phyloP scores from a whole-genome alignment of 352 stramenopile genomes.

The Globisporangium canariense region DNA sequence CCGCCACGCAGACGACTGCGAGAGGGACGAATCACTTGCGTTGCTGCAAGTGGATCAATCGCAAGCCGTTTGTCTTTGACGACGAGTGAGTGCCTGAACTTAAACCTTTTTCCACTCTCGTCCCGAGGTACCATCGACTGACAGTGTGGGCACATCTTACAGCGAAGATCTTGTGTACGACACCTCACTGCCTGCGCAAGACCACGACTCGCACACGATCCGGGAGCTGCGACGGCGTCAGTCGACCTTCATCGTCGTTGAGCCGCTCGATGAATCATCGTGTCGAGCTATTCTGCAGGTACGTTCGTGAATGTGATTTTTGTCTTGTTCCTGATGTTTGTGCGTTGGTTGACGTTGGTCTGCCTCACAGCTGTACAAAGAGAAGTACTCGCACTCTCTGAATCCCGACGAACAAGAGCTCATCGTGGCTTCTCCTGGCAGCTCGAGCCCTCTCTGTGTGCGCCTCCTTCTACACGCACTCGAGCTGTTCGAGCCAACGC shows the following conservation, averaged over 20 bases:
- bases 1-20: conserved; percentile 38
- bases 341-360: background rate
- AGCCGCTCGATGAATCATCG: conserved; percentile 62
- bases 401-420: conserved; percentile 37
- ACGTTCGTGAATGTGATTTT: background rate
- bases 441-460: conserved; percentile 66
- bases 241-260: conserved; percentile 57
- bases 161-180: conserved; percentile 73
- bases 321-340: background rate
- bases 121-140: background rate
- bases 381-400: conserved; percentile 22
- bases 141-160: background rate
- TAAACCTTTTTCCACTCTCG: background rate
- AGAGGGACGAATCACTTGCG: conserved; percentile 30
- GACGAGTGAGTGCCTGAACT: conserved; percentile 36
- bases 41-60: conserved; percentile 36
- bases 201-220: conserved; percentile 66
- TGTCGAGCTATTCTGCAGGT: conserved; percentile 65
- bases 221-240: conserved; percentile 65
- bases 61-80: conserved; percentile 60
- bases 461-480: conserved; percentile 59
- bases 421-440: conserved; percentile 46
- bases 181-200: conserved; percentile 31
- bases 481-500: conserved; percentile 41
- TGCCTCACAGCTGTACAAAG: conserved; percentile 30